phyloP scores from a whole-genome alignment of 306 rosid genomes.

The Dalbergia cultrata region DNA sequence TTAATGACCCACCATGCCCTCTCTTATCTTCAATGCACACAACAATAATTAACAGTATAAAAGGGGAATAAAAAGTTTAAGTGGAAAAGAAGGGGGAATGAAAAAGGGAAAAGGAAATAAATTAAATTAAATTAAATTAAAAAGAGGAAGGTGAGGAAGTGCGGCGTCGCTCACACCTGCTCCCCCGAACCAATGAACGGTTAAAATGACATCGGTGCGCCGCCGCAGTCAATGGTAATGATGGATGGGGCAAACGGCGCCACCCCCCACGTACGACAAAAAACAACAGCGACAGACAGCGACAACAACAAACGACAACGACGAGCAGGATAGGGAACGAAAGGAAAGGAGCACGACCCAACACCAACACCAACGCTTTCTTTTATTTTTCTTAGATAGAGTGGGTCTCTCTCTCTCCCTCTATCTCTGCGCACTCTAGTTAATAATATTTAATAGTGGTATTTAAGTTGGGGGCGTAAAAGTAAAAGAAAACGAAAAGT shows the following conservation, averaged over 20 bases:
- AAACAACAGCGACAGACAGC: not conserved
- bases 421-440: not conserved
- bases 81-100: not conserved
- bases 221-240: slow-evolving; percentile 51
- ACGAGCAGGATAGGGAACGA: too few relatives aligned
- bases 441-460: too few relatives aligned
- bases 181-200: slow-evolving; percentile 18
- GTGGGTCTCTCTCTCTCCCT: too few relatives aligned
- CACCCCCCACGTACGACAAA: slow-evolving; percentile 31
- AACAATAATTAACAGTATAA: not conserved
- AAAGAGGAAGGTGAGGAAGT: too few relatives aligned
- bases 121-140: too few relatives aligned
- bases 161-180: slow-evolving; percentile 37
- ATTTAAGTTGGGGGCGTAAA: not conserved
- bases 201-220: slow-evolving; percentile 38
- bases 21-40: not conserved
- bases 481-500: not conserved
- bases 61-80: too few relatives aligned
- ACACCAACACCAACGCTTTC: not conserved
- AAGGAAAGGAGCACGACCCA: not conserved
- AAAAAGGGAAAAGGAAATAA: too few relatives aligned
- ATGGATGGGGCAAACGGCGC: slow-evolving; percentile 40
- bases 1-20: not conserved
- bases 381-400: too few relatives aligned
- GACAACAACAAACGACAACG: slow-evolving; percentile 29